Conservation (phyloP, 2,329 filamentous ascomycete species). For the Fusarium foetens region DNA sequence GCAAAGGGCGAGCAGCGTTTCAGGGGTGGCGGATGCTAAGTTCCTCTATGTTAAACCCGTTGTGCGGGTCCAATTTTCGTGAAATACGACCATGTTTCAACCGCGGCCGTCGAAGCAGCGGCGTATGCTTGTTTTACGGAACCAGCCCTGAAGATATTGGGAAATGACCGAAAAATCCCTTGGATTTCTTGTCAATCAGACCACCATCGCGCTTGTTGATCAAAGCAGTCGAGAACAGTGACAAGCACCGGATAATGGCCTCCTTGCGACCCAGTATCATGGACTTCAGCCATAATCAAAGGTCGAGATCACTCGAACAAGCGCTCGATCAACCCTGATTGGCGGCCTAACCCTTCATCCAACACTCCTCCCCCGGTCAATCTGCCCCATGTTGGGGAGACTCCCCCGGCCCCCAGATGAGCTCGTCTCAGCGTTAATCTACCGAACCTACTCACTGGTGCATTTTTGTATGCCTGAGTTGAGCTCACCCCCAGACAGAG, state of each 20-base stretch:
- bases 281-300: slow-evolving; percentile 1
- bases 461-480: background rate
- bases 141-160: background rate
- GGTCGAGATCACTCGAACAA: slow-evolving; percentile 7
- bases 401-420: background rate
- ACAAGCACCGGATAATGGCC: background rate
- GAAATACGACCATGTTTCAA: slow-evolving; percentile 1
- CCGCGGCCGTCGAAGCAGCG: background rate
- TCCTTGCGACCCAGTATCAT: slow-evolving; percentile 12
- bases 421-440: slow-evolving; percentile 31
- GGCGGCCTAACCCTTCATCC: background rate
- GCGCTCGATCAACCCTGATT: background rate
- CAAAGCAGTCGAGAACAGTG: background rate
- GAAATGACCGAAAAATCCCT: background rate
- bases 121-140: background rate
- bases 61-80: slow-evolving; percentile 5
- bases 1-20: background rate
- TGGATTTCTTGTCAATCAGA: background rate
- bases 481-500: slow-evolving; percentile 1
- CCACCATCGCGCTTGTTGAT: background rate
- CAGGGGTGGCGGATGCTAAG: background rate
- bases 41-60: slow-evolving; percentile 6
- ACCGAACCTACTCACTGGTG: slow-evolving; percentile 14
- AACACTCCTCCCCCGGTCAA: background rate
- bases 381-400: slow-evolving; percentile 3